A percentile compares a stretch with the other conserved stretches of the same genome.
Evolutionary conservation across 495 filamentous ascomycete species (phyloP).

Genomic region (Aspergillus taichungensis): DNA sequence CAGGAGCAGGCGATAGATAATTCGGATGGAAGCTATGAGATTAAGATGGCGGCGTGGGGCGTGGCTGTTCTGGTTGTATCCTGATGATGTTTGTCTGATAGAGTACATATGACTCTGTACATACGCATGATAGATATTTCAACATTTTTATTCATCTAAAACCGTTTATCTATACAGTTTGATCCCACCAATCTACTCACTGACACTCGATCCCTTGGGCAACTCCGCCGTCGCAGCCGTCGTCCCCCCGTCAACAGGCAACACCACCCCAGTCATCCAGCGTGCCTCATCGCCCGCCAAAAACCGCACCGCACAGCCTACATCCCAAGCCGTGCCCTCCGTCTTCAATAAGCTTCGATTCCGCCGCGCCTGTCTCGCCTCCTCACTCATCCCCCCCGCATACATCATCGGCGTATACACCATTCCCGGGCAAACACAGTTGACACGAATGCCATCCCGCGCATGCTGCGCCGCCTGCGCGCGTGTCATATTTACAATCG

Average conservation of each 20-base stretch:
- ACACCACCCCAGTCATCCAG: conserved; percentile 41
- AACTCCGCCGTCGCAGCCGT: conserved; percentile 17
- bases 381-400: conserved; percentile 40
- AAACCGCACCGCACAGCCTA: conserved; percentile 27
- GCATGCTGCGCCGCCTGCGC: conserved; percentile 53
- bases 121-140: no score
- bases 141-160: no score
- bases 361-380: conserved; percentile 36
- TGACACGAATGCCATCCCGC: conserved; percentile 43
- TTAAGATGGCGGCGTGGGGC: conserved; percentile 21
- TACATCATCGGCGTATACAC: conserved; percentile 56
- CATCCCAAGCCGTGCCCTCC: conserved; percentile 49
- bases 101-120: no score
- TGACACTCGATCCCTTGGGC: no score
- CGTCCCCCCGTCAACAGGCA: conserved; percentile 43
- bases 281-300: conserved; percentile 38
- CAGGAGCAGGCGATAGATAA: conserved; percentile 3
- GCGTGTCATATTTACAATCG: conserved; percentile 49
- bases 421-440: conserved; percentile 54
- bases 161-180: no score
- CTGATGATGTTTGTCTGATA: neutral
- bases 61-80: conserved; percentile 21
- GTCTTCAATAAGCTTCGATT: conserved; percentile 42
- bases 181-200: no score
- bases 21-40: conserved; percentile 13